These are phyloP conservation scores for Oehlia diaphana DNA, from an alignment of 192 early-diverging fungal genomes.

Conservation along the genomic window DNA sequence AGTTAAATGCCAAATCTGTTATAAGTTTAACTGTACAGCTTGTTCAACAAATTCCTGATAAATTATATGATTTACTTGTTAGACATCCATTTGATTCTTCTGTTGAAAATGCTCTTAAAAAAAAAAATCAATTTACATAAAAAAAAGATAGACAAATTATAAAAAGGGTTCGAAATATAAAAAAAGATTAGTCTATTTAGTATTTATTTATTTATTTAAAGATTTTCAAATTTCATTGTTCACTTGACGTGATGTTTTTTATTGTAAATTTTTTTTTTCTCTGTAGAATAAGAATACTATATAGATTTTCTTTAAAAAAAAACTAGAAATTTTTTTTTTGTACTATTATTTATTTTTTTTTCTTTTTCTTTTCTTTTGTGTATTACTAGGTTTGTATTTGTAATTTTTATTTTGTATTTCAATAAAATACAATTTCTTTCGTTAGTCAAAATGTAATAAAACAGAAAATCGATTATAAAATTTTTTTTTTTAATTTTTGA, in stretches of 20 bases:
- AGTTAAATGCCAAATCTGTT: slow-evolving; percentile 60
- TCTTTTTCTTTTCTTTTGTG: no score
- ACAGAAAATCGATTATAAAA: no score
- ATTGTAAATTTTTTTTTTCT: not conserved
- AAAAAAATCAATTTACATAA: not conserved
- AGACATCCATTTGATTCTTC: slow-evolving; percentile 74
- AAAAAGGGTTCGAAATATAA: no score
- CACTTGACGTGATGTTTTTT: not conserved
- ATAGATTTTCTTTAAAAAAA: not conserved
- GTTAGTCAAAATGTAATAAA: no score
- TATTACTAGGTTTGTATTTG: no score
- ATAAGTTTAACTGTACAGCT: slow-evolving; percentile 57
- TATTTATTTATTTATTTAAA: no score
- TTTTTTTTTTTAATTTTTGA: no score
- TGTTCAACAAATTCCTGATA: slow-evolving; percentile 61
- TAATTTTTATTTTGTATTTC: no score
- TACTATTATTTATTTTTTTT: no score
- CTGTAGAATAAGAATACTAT: not conserved
- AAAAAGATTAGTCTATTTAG: no score
- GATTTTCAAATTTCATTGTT: not conserved
- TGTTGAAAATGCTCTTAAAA: slow-evolving; percentile 35
- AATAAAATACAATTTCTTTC: no score
- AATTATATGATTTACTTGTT: slow-evolving; percentile 74
- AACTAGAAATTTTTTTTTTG: not conserved
- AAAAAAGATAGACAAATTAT: not conserved